These are phyloP conservation scores for Cordyceps javanica DNA, from an alignment of 2,329 filamentous ascomycete species.

Conservation along the genomic window DNA sequence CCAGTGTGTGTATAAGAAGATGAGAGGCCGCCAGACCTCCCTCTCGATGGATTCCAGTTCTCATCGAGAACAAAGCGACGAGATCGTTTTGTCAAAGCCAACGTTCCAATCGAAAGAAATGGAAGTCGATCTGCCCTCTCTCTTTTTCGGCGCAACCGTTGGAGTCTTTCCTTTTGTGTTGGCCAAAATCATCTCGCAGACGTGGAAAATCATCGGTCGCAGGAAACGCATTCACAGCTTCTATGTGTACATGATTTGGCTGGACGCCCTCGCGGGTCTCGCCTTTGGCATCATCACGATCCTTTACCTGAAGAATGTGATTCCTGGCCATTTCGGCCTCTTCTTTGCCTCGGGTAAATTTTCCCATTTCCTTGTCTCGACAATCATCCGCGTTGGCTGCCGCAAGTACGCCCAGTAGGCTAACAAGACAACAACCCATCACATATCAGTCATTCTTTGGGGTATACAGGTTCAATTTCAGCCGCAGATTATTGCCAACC, in stretches of 20 bases:
- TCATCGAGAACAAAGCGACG: too few species aligned
- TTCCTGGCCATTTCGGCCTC: not conserved
- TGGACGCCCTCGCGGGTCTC: not conserved
- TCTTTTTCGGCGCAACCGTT: constrained; percentile 22
- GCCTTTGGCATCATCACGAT: constrained; percentile 5
- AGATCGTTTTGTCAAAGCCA: not conserved
- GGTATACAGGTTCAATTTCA: constrained; percentile 31
- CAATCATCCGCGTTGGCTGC: too few species aligned
- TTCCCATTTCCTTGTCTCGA: not conserved
- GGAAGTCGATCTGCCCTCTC: constrained; percentile 16
- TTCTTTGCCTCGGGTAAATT: not conserved
- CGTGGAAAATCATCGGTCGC: constrained; percentile 16
- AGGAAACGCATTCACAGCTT: constrained; percentile 15
- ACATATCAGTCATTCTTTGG: constrained; percentile 13
- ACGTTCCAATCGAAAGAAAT: not conserved
- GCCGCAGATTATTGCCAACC: constrained; percentile 40
- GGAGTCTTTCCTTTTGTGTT: constrained; percentile 22
- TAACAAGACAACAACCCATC: not conserved
- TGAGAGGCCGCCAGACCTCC: too few species aligned
- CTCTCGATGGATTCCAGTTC: too few species aligned
- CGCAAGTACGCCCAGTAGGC: not conserved
- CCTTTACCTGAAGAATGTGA: constrained; percentile 2
- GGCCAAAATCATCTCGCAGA: constrained; percentile 19
- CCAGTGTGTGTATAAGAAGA: too few species aligned
- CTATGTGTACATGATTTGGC: constrained; percentile 11